Conservation (phyloP, 192 early-diverging fungal species). For the Mortierella antarctica region DNA sequence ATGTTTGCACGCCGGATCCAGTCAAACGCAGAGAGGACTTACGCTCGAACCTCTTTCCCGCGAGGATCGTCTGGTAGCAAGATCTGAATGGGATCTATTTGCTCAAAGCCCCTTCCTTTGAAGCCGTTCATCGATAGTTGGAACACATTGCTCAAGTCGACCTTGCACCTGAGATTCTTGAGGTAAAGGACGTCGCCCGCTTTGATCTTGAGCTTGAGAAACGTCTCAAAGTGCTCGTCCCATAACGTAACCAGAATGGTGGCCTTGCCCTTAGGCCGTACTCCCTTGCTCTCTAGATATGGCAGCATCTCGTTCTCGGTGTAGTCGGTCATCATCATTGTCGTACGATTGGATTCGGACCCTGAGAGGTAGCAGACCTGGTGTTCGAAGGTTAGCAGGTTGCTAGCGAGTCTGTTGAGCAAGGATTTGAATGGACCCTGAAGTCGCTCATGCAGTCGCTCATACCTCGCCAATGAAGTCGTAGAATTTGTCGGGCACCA, state of each 20-base stretch:
- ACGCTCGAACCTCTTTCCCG: not conserved
- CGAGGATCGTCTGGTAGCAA: constrained; percentile 3
- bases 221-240: constrained; percentile 25
- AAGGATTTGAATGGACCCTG: not conserved
- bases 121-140: constrained; percentile 22
- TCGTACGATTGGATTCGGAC: too few relatives aligned
- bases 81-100: constrained; percentile 3
- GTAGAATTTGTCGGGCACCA: constrained; percentile 3
- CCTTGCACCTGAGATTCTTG: constrained; percentile 23
- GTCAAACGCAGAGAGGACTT: not conserved
- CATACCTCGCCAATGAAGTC: constrained; percentile 35
- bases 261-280: constrained; percentile 12
- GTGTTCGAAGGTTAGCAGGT: not conserved
- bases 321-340: constrained; percentile 37
- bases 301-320: constrained; percentile 29
- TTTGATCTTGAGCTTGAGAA: not conserved
- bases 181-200: constrained; percentile 15
- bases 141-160: constrained; percentile 6
- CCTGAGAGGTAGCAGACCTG: constrained; percentile 24
- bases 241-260: constrained; percentile 33
- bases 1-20: too few relatives aligned
- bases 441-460: not conserved
- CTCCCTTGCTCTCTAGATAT: constrained; percentile 3
- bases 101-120: not conserved
- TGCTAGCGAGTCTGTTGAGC: not conserved